Conservation (phyloP, 257 asterid species). For the Solanum chiquidenum region DNA sequence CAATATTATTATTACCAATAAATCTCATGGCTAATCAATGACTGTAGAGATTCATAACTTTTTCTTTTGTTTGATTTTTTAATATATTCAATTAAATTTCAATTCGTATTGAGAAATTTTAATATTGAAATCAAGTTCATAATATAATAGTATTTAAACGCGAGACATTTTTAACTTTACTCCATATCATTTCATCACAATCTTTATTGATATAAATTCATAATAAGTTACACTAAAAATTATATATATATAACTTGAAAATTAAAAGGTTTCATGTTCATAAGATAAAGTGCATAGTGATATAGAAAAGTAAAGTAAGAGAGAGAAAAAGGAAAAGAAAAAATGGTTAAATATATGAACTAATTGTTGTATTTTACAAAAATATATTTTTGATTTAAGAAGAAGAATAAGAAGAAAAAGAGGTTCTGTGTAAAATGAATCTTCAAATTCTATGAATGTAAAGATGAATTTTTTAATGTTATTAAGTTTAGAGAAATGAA, state of each 20-base stretch:
- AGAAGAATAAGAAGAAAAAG: neutral
- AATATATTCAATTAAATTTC: too few relatives aligned
- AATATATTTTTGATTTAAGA: neutral
- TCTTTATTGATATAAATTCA: too few relatives aligned
- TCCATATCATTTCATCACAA: too few relatives aligned
- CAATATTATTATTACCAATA: neutral
- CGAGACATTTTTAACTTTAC: too few relatives aligned
- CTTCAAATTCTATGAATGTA: neutral
- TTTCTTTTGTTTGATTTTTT: too few relatives aligned
- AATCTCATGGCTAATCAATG: neutral
- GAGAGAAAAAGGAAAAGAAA: neutral
- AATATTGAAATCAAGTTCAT: too few relatives aligned
- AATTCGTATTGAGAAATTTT: too few relatives aligned
- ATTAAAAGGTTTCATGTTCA: neutral
- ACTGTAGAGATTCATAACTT: neutral
- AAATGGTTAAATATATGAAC: neutral
- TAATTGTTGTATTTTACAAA: neutral
- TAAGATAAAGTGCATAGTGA: neutral
- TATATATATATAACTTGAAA: neutral
- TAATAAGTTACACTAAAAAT: too few relatives aligned
- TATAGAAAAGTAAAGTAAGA: neutral
- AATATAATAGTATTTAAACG: too few relatives aligned
- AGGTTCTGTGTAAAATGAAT: neutral
- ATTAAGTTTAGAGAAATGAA: constrained; percentile 9
- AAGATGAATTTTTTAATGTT: constrained; percentile 15